Base-by-base conservation (phyloP, 2,329 filamentous ascomycete genomes). In the Aureobasidium sp. region DNA sequence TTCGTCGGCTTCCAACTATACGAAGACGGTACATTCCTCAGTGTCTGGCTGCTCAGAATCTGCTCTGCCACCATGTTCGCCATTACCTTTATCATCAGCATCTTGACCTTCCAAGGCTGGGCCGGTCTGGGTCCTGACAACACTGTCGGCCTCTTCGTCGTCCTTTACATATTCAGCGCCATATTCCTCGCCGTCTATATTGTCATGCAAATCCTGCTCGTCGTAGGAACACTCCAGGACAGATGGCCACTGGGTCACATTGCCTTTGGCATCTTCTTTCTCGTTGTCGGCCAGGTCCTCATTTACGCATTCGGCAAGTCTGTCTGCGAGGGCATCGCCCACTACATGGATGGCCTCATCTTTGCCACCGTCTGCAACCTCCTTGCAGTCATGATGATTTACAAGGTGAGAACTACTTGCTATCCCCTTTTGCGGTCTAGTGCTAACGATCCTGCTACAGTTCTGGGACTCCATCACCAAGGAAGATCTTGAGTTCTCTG, bases 401-500 rank as follows among this genome's bases (percentile, higher is more conserved):
- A 99, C 83, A 99, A 99, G 88, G 91, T 87, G 75, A 65, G 7
- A 4, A 15, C 31, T 1, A 31, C 33, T 11, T 29, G 7, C 6
- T 4, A 1, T 37, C 2, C 12, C 7, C 6, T 45, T 14, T 29
- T 6, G 15, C 12, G 37, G 65, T 53, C 31, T 22, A 22, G 27
- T 50, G 11, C 56, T 42, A 35, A 49, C 63, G 17, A 4, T 31
- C 44, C 17, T 19, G 33, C 14, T 49, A 60, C 68, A 94, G 91
- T 99, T 96, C 80, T 99, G 94, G 94, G 94, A 99, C 73, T 97
- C 92, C 17, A 99, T 99, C 75, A 99, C 94, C 24, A 91, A 90
- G 72, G 94, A 99, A 77, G 94, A 99, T 74, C 87, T 99, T 67
- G 94, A 99, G 74, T 99, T 99, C 76, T 96, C 91, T 2, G 94